Evolutionary conservation across 2,329 filamentous ascomycete genomes (phyloP), one percentile per base, ranked within the genome.

Genomic region (Arthroderma sp.): DNA sequence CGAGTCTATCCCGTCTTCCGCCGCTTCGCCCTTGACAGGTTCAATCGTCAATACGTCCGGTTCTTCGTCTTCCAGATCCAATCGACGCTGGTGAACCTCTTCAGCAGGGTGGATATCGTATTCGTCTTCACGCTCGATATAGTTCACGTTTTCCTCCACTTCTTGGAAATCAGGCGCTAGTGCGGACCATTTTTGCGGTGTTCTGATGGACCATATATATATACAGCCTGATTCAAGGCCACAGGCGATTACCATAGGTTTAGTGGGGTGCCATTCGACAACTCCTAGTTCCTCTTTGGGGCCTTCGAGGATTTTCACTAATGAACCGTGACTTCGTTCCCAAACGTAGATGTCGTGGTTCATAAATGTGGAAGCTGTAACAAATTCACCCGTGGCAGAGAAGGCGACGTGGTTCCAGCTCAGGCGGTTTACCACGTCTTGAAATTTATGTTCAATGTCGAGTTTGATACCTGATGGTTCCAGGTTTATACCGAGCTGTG

Each of bases 261-360:
- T 78, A 50, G 82, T 78, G 1, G 91, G 91, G 59, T 98, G 91
- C 91, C 91, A 98, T 66, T 98, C 91, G 28, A 98, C 88, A 4
- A 93, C 84, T 1, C 89, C 89, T 50, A 96, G 79, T 64, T 98
- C 93, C 66, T 98, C 91, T 57, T 93, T 93, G 1, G 89, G 88
- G 0, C 91, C 89, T 62, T 98, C 93, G 34, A 98, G 73, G 69
- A 98, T 98, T 63, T 94, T 93, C 43, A 95, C 88, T 46, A 98
- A 69, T 64, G 86, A 94, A 42, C 91, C 91, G 57, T 93, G 86
- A 45, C 82, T 83, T 44, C 91, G 80, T 66, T 98, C 91, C 91
- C 89, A 96, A 29, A 96, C 88, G 65, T 96, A 96, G 51, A 98
- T 84, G 64, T 98, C 89, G 56, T 95, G 88, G 58, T 98, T 98